Evolutionary conservation across 805 yeast species (phyloP).

Genomic region (Saturnispora gosingensis): DNA sequence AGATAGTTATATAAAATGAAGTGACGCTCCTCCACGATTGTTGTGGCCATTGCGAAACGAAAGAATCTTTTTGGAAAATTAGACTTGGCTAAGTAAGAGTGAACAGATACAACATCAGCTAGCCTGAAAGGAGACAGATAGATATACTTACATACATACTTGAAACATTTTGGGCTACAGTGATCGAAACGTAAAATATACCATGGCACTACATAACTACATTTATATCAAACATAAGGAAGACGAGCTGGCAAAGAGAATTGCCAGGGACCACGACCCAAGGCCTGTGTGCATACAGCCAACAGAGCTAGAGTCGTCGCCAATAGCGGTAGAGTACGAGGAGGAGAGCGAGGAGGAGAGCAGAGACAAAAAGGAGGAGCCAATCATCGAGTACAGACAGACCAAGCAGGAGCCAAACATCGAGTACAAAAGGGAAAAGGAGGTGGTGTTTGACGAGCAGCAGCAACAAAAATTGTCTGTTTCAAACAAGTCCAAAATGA

Average conservation of each 20-base stretch:
- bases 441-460: conserved; percentile 5
- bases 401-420: not conserved
- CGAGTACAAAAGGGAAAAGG: not conserved
- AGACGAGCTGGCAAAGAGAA: conserved; percentile 24
- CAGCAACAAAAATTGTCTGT: not conserved
- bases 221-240: conserved; percentile 35
- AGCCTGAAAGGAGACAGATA: not conserved
- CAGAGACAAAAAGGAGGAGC: not conserved
- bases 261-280: conserved; percentile 30
- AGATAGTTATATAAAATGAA: not conserved
- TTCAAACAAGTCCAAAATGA: conserved; percentile 1
- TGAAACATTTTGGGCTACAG: not conserved
- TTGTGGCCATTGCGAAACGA: not conserved
- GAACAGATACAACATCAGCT: too few relatives aligned
- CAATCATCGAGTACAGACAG: not conserved
- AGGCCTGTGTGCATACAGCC: conserved; percentile 14
- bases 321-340: conserved; percentile 5
- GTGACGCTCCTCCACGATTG: not conserved
- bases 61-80: not conserved
- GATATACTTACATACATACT: not conserved
- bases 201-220: conserved; percentile 38
- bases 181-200: not conserved
- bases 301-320: not conserved
- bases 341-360: conserved; percentile 1
- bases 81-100: too few relatives aligned